These are phyloP conservation scores for Plasmopara muralis DNA, from an alignment of 352 stramenopile genomes.

Conservation along the genomic window DNA sequence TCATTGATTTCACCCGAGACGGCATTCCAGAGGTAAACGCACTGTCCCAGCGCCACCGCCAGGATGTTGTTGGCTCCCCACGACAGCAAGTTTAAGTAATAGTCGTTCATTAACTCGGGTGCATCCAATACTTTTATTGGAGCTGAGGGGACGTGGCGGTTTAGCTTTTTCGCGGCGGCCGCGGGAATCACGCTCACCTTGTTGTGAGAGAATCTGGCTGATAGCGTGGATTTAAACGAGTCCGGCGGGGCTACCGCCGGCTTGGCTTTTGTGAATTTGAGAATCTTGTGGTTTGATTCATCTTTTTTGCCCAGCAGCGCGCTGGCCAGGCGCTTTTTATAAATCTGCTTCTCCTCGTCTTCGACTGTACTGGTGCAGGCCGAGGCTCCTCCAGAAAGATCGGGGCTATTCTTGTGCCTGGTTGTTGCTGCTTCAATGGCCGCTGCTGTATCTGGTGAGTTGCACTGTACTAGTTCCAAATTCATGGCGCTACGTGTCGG, in stretches of 20 bases:
- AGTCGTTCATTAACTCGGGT: slow-evolving; percentile 98
- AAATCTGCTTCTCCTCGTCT: slow-evolving; percentile 72
- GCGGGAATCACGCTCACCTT: slow-evolving; percentile 66
- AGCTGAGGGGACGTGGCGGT: slow-evolving; percentile 94
- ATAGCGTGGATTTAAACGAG: slow-evolving; percentile 94
- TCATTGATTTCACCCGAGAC: slow-evolving; percentile 94
- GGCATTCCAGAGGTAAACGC: slow-evolving; percentile 98
- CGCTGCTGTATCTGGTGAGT: slow-evolving; percentile 47
- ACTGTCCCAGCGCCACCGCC: slow-evolving; percentile 94
- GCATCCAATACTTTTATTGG: slow-evolving; percentile 96
- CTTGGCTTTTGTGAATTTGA: slow-evolving; percentile 97
- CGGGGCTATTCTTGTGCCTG: slow-evolving; percentile 22
- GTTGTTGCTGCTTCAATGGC: slow-evolving; percentile 32
- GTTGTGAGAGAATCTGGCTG: slow-evolving; percentile 93
- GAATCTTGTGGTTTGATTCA: slow-evolving; percentile 88
- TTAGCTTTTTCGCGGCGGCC: slow-evolving; percentile 81
- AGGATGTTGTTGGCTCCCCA: slow-evolving; percentile 97
- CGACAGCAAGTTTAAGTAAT: slow-evolving; percentile 98
- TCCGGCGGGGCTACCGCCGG: slow-evolving; percentile 86
- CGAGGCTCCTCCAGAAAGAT: slow-evolving; percentile 8
- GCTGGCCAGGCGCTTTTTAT: slow-evolving; percentile 76
- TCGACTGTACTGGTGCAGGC: slow-evolving; percentile 24
- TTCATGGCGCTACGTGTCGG: slow-evolving; percentile 84
- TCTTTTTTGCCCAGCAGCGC: slow-evolving; percentile 73
- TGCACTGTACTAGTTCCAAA: slow-evolving; percentile 70